Conservation (phyloP, 1,284 basidiomycete genomes). For the Tranzscheliella williamsii region DNA sequence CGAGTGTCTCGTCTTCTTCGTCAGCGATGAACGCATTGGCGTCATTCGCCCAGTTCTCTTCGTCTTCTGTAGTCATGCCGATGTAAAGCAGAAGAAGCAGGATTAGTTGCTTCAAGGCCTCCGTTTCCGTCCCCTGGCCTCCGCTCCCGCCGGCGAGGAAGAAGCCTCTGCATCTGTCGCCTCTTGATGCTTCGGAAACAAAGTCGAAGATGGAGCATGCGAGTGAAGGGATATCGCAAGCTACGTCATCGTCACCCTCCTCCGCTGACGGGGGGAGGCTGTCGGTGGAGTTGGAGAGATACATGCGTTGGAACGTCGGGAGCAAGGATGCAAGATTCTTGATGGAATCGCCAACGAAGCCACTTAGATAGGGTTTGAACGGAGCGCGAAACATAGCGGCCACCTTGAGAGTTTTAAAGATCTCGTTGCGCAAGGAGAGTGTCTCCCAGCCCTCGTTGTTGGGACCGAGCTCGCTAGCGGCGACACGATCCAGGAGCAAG, state of each 20-base stretch:
- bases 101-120: slow-evolving; percentile 66
- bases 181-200: slow-evolving; percentile 69
- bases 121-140: slow-evolving; percentile 62
- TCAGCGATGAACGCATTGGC: slow-evolving; percentile 90
- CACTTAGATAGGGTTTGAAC: slow-evolving; percentile 36
- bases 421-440: slow-evolving; percentile 44
- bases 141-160: slow-evolving; percentile 63
- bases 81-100: slow-evolving; percentile 72
- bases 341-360: slow-evolving; percentile 27
- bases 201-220: slow-evolving; percentile 81
- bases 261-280: slow-evolving; percentile 68
- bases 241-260: slow-evolving; percentile 72
- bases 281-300: slow-evolving; percentile 61
- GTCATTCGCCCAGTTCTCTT: slow-evolving; percentile 85
- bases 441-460: slow-evolving; percentile 30
- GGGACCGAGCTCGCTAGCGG: slow-evolving; percentile 12
- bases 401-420: slow-evolving; percentile 51
- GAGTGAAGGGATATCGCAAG: slow-evolving; percentile 71
- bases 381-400: slow-evolving; percentile 46
- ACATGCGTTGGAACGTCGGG: slow-evolving; percentile 32
- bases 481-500: slow-evolving; percentile 13
- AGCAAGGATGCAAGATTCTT: slow-evolving; percentile 30
- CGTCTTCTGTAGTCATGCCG: slow-evolving; percentile 90
- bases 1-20: slow-evolving; percentile 86
- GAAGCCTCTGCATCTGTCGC: slow-evolving; percentile 70